phyloP scores from a whole-genome alignment of 257 asterid genomes.

The Osmanthus fragrans region DNA sequence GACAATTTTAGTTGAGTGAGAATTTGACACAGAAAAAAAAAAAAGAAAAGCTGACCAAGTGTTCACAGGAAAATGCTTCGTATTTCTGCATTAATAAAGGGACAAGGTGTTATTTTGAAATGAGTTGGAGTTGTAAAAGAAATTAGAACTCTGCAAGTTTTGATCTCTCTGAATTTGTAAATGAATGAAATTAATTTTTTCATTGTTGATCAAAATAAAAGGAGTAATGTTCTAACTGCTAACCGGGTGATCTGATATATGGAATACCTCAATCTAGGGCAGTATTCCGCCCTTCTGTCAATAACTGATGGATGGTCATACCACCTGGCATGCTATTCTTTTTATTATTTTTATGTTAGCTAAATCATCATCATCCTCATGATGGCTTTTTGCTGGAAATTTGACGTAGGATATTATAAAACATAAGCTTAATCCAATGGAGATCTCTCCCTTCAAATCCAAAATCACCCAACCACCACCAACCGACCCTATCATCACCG shows the following conservation, averaged over 20 bases:
- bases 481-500: too few species aligned
- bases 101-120: neutral
- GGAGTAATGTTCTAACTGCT: neutral
- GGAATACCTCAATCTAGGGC: neutral
- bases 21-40: neutral
- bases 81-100: neutral
- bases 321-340: neutral
- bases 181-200: neutral
- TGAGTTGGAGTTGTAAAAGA: neutral
- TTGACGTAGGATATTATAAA: neutral
- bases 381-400: neutral
- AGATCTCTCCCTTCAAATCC: too few species aligned
- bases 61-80: neutral
- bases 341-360: neutral
- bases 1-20: neutral
- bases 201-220: neutral
- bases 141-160: neutral
- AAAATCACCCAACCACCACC: too few species aligned
- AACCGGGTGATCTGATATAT: neutral
- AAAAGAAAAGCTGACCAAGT: neutral
- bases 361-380: neutral
- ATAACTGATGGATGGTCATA: neutral
- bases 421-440: neutral
- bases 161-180: neutral
- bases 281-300: neutral